Base-by-base conservation (phyloP, 805 yeast genomes). In the Wickerhamiella parazyma region DNA sequence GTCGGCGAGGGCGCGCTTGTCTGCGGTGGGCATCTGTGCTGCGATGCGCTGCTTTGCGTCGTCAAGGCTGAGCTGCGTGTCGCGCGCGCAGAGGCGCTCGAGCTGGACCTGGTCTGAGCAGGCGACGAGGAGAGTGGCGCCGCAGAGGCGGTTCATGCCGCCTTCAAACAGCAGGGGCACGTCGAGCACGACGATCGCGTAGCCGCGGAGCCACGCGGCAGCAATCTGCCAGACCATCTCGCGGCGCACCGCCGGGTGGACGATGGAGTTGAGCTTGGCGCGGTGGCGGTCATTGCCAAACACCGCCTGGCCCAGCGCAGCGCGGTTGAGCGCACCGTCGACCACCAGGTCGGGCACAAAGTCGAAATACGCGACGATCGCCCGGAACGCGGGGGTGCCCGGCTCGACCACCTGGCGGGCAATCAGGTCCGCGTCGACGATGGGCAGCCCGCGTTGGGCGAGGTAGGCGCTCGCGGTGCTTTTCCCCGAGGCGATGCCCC, bases 401-500 rank as follows among this genome's bases (percentile, higher is more conserved):
- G 95, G 95, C 50, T 70, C 73, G 9, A 89, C 94, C 6, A 87
- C 81, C 48, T 84, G 76, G 46, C 80, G 71, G 0, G 98, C 97
- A 36, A 93, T 79, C 40, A 73, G 59, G 59, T 91, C 99, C 1
- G 98, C 97, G 64, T 91, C 98, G 1, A 91, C 70, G 1, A 91
- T 61, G 0, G 80, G 70, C 54, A 77, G 70, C 16, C 36, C 36
- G 9, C 73, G 62, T 8, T 73, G 71, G 4, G 59, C 48, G 9
- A 91, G 62, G 28, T 72, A 60, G 14, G 63, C 56, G 0, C 95
- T 83, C 0, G 83, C 96, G 0, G 97, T 89, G 16, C 94, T 80
- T 56, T 91, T 91, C 2, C 99, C 99, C n/a, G 91, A 72, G 4
- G 95, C 95, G 40, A 91, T 91, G 1, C 96, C 95, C 1, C 99